Evolutionary conservation across 139 green algal genomes (phyloP).

Genomic region (Zygnema circumcarinatum): DNA sequence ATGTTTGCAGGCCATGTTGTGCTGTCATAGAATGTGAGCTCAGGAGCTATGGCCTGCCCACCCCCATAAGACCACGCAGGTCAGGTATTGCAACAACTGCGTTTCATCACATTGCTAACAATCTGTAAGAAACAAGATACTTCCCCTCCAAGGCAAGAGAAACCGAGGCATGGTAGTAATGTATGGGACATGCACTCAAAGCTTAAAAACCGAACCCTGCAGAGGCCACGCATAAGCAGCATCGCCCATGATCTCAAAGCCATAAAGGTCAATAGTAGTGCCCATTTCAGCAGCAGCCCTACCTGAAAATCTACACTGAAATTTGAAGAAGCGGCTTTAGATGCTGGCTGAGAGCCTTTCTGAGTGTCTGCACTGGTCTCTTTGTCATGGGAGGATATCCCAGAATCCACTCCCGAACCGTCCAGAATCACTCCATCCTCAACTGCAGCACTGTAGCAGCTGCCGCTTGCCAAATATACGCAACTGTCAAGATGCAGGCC

Average conservation of each 20-base stretch:
- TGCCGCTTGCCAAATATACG: constrained; percentile 47
- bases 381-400: neutral
- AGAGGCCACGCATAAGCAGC: too few species aligned
- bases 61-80: neutral
- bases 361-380: neutral
- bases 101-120: too few species aligned
- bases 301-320: constrained; percentile 27
- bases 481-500: constrained; percentile 67
- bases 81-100: neutral
- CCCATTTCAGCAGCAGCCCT: too few species aligned
- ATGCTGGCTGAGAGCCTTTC: neutral
- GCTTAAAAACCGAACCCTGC: too few species aligned
- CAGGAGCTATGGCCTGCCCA: constrained; percentile 46
- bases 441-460: constrained; percentile 35
- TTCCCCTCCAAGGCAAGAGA: too few species aligned
- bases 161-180: too few species aligned
- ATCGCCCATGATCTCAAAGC: too few species aligned
- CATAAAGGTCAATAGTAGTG: too few species aligned
- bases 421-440: constrained; percentile 48
- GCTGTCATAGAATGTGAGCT: constrained; percentile 60
- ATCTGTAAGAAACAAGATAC: too few species aligned
- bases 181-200: too few species aligned
- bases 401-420: constrained; percentile 2
- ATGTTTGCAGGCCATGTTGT: constrained; percentile 48
- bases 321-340: neutral